Base-by-base conservation (phyloP, 1,284 basidiomycete species). In the Pseudozyma sp. region DNA sequence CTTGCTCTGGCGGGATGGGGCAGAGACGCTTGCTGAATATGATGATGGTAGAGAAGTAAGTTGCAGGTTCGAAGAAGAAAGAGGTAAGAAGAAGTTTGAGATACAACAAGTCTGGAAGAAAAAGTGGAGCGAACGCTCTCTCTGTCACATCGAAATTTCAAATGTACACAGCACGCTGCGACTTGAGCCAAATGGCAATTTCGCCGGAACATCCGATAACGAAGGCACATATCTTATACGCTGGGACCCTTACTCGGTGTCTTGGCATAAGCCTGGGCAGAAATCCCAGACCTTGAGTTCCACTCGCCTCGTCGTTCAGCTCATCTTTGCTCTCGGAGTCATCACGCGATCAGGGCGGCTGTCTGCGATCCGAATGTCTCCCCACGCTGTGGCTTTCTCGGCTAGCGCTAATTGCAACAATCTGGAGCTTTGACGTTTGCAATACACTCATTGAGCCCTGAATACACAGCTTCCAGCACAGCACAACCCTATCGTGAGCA, bases 31-130 rank as follows among this genome's bases (percentile, higher is more conserved):
- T 31, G 25, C 25, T 31, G 34, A 43, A n/a, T 18, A 47, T 60
- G 62, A 47, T 53, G 59, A 18, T 54, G 21, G 55, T n/a, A 39
- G 56, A 16, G 47, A 59, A 43, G 54, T 34, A 64, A 60, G 45
- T 36, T 34, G 19, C 3, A 25, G 18, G 31, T 11, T 13, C 5
- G 36, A 47, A 49, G 44, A 47, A 25, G 19, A 25, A 21, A 21
- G 25, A 47, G 45, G 11, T 40, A 12, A 40, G 3, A n/a, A 13
- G 39, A 40, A 40, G 16, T 40, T 12, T n/a, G 39, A 40, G 11
- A 21, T 16, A 52, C 16, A 25, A 36, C 16, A n/a, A 50, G 14
- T 31, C 12, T n/a, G 34, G 18, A 36, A 31, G 34, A 50, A 31
- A 21, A 40, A 40, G 39, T 40, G 39, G 39, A 40, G 39, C 39